Base-by-base conservation (phyloP, 2,329 filamentous ascomycete species). In the Penicillium decumbens region DNA sequence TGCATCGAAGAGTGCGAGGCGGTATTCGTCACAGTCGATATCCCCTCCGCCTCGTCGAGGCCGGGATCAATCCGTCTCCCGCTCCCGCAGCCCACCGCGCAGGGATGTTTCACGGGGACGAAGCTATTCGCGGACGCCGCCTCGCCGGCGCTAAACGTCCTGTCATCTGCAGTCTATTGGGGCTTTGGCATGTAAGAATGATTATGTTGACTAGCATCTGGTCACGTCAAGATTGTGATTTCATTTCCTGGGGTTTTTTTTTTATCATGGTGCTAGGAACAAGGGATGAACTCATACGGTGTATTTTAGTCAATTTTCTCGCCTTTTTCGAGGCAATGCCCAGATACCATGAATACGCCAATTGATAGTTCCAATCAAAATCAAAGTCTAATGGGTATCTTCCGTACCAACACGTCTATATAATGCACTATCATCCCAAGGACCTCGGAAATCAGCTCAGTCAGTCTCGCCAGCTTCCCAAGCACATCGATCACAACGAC, bases 401-500 rank as follows among this genome's bases (percentile, higher is more conserved):
- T 43, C 45, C 40, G 29, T 28, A 47, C 40, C 46, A 35, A 45
- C 24, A 46, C n/a, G 27, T 38, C 38, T 43, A 25, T 30, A 41
- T 39, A 38, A 20, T 48, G 29, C 25, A 33, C 33, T 43, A 29
- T n/a, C 25, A 45, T 30, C 32, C 30, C 33, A 18, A 37, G 9
- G 3, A 37, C 28, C 15, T 18, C 15, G 15, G 15, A 18, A 1
- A 18, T 18, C 10, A 28, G 24, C 47, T 23, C 51, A 50, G 24
- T 43, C 10, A n/a, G 24, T 44, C 44, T 60, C 56, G 5, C 52
- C 56, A n/a, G 68, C 81, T 69, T 96, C 92, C 65, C 80, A 84
- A 23, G 84, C 74, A 70, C 93, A 98, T 56, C 93, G 80, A 51
- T 80, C 74, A 72, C 93, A 98, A 78, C 88, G 84, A 72, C 93